These are phyloP conservation scores for Elongisporangium senticosum DNA, from an alignment of 352 stramenopile genomes.

Conservation along the genomic window DNA sequence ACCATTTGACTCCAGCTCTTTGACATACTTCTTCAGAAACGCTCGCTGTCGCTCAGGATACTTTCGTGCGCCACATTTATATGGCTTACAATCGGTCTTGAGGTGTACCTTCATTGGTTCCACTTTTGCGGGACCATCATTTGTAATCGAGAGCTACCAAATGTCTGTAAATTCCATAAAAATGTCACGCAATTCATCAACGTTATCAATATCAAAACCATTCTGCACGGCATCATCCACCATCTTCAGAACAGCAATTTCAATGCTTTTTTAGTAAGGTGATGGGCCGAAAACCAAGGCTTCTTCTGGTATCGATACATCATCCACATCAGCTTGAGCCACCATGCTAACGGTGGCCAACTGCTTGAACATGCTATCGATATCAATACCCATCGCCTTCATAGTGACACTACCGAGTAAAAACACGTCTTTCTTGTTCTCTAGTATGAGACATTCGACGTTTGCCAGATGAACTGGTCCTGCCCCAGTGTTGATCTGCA, in stretches of 20 bases:
- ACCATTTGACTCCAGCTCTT: constrained; percentile 10
- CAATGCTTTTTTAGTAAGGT: too few relatives aligned
- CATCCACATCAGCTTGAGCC: too few relatives aligned
- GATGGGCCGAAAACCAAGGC: too few relatives aligned
- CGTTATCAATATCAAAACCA: neutral
- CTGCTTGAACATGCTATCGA: constrained; percentile 7
- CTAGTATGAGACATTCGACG: constrained; percentile 5
- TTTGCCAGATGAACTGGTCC: constrained; percentile 2
- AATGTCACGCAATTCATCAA: neutral
- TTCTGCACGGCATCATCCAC: neutral
- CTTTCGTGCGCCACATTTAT: constrained; percentile 1
- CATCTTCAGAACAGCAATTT: too few relatives aligned
- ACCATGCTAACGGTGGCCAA: neutral
- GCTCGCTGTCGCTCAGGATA: constrained; percentile 8
- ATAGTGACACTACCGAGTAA: constrained; percentile 3
- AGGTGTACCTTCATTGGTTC: constrained; percentile 5
- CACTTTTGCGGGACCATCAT: constrained; percentile 2
- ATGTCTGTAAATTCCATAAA: constrained; percentile 4
- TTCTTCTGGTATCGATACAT: too few relatives aligned
- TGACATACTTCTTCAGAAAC: constrained; percentile 12
- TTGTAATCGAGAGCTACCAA: constrained; percentile 1
- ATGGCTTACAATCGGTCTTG: neutral
- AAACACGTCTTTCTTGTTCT: constrained; percentile 2
- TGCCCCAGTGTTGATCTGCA: constrained; percentile 7
- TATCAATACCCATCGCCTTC: constrained; percentile 8